Conservation (phyloP, 2,329 filamentous ascomycete species). For the Myotisia sp. region DNA sequence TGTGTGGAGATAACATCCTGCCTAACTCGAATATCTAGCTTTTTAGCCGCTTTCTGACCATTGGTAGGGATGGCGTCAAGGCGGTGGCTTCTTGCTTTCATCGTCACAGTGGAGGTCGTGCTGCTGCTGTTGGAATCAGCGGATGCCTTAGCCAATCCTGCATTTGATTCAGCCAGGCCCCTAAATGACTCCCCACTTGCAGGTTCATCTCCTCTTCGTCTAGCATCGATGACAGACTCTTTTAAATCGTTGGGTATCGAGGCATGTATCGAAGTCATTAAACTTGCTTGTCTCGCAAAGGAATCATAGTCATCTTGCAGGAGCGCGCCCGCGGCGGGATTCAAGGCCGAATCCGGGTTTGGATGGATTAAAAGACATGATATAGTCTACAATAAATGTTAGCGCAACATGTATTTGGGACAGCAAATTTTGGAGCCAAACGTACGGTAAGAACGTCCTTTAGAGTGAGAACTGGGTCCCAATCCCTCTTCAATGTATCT, state of each 20-base stretch:
- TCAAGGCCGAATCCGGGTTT: constrained; percentile 50
- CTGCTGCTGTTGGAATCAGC: no score
- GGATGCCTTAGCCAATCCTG: constrained; percentile 3
- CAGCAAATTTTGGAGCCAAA: no score
- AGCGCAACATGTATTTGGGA: no score
- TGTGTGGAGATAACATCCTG: no score
- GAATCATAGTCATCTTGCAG: constrained; percentile 45
- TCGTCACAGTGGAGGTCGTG: constrained; percentile 17
- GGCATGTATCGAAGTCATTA: constrained; percentile 51
- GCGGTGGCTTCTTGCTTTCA: constrained; percentile 24
- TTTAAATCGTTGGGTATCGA: constrained; percentile 35
- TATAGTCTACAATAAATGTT: constrained; percentile 34
- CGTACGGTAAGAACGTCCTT: constrained; percentile 42
- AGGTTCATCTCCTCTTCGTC: constrained; percentile 36
- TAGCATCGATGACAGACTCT: constrained; percentile 37
- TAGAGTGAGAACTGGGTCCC: constrained; percentile 44
- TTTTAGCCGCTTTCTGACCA: no score
- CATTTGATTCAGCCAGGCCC: constrained; percentile 8
- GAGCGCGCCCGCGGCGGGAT: constrained; percentile 45
- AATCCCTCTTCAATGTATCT: constrained; percentile 51
- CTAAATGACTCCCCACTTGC: constrained; percentile 8
- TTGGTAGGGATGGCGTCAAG: no score
- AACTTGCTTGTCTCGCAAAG: constrained; percentile 42
- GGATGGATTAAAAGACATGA: constrained; percentile 49
- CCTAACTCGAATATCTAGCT: no score